Evolutionary conservation across 352 stramenopile genomes (phyloP), one percentile per base, ranked within the genome.

Genomic region (Pythium folliculosum): DNA sequence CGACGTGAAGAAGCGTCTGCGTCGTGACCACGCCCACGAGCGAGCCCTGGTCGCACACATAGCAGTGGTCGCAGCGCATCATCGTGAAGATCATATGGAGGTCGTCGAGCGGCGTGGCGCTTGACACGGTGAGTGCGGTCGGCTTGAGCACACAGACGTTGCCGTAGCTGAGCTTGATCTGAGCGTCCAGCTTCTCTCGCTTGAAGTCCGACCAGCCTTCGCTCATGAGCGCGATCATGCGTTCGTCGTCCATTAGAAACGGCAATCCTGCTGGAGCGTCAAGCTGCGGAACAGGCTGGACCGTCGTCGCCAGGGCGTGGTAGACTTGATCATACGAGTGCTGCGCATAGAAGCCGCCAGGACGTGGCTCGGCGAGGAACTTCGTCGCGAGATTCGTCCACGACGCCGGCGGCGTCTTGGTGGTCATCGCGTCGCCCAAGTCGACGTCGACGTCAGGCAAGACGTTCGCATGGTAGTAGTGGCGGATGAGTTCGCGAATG

Each of bases 61-160:
- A 96, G 66, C 88, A 92, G 64, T 94, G 86, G 61, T 92, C 84
- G 63, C 86, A 96, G 0, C 88, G 86, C 40, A 96, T 74, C 89
- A 96, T 96, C 19, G 88, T 94, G 77, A 96, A 96, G 63, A 96
- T 92, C 77, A 96, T 92, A 75, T 96, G 89, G 6, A 96, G 70
- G 50, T 94, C 87, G 56, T 96, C 86, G 38, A 96, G 74, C 25
- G 88, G 75, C 27, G 88, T 96, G 48, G 76, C 84, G 40, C 75
- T 93, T 16, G 86, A 92, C 44, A 93, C 88, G 10, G 84, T 96
- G 72, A 94, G 87, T 16, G 82, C 85, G 73, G 91, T 91, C 17
- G 86, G 86, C 13, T 82, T 82, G 63, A 94, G 87, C 54, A 80
- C 49, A 57, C 86, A 94, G 17, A 83, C 60, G 25, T 73, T 74